Conservation (phyloP, 169 alveolate genomes). For the Cryptosporidium meleagridis region DNA sequence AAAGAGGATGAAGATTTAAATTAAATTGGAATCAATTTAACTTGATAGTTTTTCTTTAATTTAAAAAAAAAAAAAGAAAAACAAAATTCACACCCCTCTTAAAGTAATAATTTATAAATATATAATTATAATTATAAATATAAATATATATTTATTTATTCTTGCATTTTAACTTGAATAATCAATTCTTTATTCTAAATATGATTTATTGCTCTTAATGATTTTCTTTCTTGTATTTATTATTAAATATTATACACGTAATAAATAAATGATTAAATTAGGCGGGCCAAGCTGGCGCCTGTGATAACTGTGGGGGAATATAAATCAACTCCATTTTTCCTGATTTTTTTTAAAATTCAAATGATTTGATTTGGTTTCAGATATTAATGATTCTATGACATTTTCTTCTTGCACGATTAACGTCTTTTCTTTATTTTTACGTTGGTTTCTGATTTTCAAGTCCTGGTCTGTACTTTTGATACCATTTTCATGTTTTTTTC, state of each 20-base stretch:
- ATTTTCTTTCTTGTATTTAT: not conserved
- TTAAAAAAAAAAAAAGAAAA: no score
- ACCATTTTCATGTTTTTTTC: not conserved
- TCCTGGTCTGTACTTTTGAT: not conserved
- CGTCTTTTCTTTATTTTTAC: not conserved
- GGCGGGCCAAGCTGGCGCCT: not conserved
- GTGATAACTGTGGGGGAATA: not conserved
- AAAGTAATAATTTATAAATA: not conserved
- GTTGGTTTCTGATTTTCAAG: not conserved
- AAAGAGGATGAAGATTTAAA: not conserved
- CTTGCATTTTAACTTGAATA: not conserved
- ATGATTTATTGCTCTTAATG: not conserved
- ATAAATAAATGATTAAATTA: not conserved
- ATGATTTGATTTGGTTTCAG: constrained; percentile 16
- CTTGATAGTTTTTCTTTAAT: no score
- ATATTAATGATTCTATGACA: constrained; percentile 34
- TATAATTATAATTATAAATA: no score
- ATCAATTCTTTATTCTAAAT: not conserved
- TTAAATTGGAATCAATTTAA: no score
- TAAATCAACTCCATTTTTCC: constrained; percentile 29
- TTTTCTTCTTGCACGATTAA: constrained; percentile 39
- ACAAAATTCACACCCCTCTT: not conserved
- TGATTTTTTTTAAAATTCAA: constrained; percentile 1
- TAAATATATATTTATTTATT: not conserved
- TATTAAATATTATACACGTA: not conserved